Evolutionary conservation across 768 basidiomycete genomes (phyloP), one percentile per base, ranked within the genome.

Genomic region (Russula vinacea): DNA sequence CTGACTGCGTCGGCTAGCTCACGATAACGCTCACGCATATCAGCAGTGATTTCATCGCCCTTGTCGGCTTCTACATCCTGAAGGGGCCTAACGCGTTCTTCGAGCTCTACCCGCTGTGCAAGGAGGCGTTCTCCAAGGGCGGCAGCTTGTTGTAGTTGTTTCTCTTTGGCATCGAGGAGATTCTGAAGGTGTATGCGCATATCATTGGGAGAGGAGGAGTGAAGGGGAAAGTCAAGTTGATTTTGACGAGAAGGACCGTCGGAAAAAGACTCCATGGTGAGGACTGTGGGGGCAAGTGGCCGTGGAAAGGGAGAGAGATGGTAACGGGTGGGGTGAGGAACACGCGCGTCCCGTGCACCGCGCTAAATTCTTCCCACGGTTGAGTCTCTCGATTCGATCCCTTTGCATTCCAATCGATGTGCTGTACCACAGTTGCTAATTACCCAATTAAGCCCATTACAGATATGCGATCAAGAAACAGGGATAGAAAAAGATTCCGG

Each of bases 61-160:
- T 83, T 86, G 64, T 86, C 87, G 22, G 77, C 81, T 58, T 87
- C 87, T 17, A 84, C 73, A 40, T 89, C 88, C 70, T 92, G 88
- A 58, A 96, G 80, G 71, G 89, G 88, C 50, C 84, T 80, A 64
- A 98, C 92, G 57, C 92, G 84, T 72, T 89, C 87, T 75, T 97
- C 92, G 66, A 98, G 84, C 73, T 96, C 92, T 77, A 92, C 88
- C 76, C 93, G 93, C 79, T 98, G 96, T 22, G 86, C 84, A 66
- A 98, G 86, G 70, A 98, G 86, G 74, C 92, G 89, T 77, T 97
- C 94, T 57, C 96, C 95, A 73, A 98, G 86, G 60, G 87, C 89
- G 42, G 92, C 94, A 5, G 93, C 92, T 68, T 92, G 89, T 67
- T 92, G 87, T 39, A 98, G 87, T 75, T 98, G 94, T 72, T 87